phyloP scores from a whole-genome alignment of 2,329 filamentous ascomycete species.

The Tolypocladium guangdongense region DNA sequence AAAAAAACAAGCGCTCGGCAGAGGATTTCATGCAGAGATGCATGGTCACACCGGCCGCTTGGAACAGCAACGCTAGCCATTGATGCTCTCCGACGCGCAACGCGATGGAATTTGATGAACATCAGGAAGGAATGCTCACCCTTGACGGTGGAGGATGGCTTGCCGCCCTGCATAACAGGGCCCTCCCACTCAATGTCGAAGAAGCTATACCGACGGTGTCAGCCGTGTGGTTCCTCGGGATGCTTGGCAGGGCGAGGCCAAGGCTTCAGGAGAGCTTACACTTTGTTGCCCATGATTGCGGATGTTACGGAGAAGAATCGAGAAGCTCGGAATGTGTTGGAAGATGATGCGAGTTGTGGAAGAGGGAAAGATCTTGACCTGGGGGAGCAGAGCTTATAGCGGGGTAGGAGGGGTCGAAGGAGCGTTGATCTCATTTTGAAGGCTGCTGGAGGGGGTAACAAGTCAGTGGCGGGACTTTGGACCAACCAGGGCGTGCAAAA shows the following conservation, averaged over 20 bases:
- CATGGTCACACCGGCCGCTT: background rate
- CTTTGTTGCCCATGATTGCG: slow-evolving; percentile 61
- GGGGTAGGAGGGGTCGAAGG: slow-evolving; percentile 36
- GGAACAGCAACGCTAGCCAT: background rate
- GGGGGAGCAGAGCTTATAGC: slow-evolving; percentile 30
- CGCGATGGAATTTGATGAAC: background rate
- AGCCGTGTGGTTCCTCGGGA: background rate
- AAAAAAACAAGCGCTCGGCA: background rate
- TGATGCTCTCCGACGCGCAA: background rate
- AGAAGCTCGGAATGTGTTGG: slow-evolving; percentile 25
- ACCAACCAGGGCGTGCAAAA: slow-evolving; percentile 14
- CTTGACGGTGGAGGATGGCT: slow-evolving; percentile 42
- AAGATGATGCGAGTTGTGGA: slow-evolving; percentile 29
- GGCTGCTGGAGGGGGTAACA: slow-evolving; percentile 28
- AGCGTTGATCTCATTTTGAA: slow-evolving; percentile 34
- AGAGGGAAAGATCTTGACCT: slow-evolving; percentile 28
- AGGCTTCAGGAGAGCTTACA: slow-evolving; percentile 38
- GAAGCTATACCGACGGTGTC: slow-evolving; percentile 33
- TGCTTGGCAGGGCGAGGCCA: background rate
- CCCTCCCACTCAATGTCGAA: slow-evolving; percentile 68
- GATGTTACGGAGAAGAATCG: slow-evolving; percentile 43
- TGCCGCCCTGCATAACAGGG: slow-evolving; percentile 52
- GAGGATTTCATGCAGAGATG: background rate
- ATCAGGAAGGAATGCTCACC: slow-evolving; percentile 37
- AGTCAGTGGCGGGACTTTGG: slow-evolving; percentile 21